Percentiles rank a stretch among this genome's conserved stretches.
Conservation (phyloP, 1,284 basidiomycete species). For the Austroboletus niveus region DNA sequence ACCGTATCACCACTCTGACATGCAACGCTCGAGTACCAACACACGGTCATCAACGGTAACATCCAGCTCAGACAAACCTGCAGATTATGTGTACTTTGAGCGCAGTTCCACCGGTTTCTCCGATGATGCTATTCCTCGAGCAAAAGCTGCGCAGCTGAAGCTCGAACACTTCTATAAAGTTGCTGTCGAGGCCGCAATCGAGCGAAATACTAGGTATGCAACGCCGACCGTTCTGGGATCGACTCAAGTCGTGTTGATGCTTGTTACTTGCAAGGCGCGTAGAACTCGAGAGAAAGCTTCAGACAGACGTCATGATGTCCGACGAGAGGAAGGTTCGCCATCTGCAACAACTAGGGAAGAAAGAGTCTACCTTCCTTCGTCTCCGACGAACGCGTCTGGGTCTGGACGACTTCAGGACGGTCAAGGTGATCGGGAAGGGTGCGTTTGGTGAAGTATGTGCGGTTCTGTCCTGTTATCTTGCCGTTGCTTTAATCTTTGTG, state of each 20-base stretch:
- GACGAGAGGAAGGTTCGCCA: constrained; percentile 83
- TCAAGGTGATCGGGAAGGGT: constrained; percentile 94
- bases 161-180: constrained; percentile 92
- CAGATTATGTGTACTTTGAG: constrained; percentile 85
- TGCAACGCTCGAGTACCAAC: constrained; percentile 33
- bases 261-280: constrained; percentile 57
- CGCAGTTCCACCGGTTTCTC: constrained; percentile 69
- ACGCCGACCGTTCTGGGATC: background rate
- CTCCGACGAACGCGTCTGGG: constrained; percentile 84
- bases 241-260: constrained; percentile 5
- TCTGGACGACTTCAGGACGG: constrained; percentile 84
- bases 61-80: constrained; percentile 28
- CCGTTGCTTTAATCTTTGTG: constrained; percentile 44
- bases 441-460: constrained; percentile 83
- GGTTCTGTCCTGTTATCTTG: background rate
- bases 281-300: constrained; percentile 79
- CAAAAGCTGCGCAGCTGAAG: constrained; percentile 87
- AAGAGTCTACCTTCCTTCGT: constrained; percentile 81
- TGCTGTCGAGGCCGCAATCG: constrained; percentile 88
- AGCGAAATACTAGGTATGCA: constrained; percentile 77
- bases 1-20: constrained; percentile 6
- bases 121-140: constrained; percentile 73
- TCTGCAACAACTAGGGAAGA: constrained; percentile 76
- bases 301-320: constrained; percentile 57
- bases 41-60: constrained; percentile 26